These are phyloP conservation scores for Starmerella davenportii DNA, from an alignment of 805 yeast genomes.

Conservation along the genomic window DNA sequence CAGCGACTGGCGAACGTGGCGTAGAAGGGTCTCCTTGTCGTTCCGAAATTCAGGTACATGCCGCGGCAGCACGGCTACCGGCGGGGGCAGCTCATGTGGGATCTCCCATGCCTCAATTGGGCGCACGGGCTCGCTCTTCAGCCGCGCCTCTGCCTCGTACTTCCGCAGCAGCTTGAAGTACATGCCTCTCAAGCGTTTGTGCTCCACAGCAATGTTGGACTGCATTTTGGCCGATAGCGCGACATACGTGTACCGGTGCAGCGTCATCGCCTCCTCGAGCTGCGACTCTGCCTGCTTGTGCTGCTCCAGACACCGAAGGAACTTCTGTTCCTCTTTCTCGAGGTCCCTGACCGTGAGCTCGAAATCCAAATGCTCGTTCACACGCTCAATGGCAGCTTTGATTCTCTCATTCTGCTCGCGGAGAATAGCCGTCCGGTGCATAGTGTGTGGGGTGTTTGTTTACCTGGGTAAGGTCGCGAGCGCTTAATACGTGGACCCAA, in stretches of 20 bases:
- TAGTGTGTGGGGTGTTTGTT: not conserved
- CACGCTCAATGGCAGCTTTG: not conserved
- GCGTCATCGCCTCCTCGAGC: not conserved
- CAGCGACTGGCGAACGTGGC: not conserved
- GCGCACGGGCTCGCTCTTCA: not conserved
- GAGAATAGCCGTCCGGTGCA: not conserved
- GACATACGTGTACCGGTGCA: not conserved
- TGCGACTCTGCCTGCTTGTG: not conserved
- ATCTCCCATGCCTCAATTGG: slow-evolving; percentile 5
- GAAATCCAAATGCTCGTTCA: not conserved
- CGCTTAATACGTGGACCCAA: too few species aligned
- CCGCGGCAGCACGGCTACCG: not conserved
- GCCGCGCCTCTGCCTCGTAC: not conserved
- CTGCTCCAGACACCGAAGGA: not conserved
- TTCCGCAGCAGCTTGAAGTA: not conserved
- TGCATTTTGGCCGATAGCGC: not conserved
- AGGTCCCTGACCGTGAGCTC: not conserved
- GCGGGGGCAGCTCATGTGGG: not conserved
- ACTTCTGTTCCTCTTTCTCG: not conserved
- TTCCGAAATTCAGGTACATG: not conserved
- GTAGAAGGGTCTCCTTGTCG: not conserved
- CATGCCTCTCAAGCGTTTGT: not conserved
- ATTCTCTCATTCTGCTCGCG: not conserved
- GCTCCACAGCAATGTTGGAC: not conserved
- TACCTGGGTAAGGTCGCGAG: not conserved